Conservation (phyloP, 192 early-diverging fungal genomes). For the Coemansia aciculifera region DNA sequence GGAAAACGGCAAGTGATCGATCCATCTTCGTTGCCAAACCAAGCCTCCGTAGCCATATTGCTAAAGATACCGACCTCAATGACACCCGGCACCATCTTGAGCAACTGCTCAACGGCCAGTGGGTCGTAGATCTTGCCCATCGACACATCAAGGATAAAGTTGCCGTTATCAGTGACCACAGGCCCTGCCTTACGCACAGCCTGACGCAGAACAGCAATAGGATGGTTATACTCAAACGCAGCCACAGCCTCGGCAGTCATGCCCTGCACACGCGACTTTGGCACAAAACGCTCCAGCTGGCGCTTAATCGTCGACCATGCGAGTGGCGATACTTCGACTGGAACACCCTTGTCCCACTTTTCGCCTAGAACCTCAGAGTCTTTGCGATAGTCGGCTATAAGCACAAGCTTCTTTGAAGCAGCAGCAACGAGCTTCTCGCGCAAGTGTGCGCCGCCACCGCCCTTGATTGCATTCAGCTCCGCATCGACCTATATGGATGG, state of each 20-base stretch:
- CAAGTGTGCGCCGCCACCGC: slow-evolving; percentile 91
- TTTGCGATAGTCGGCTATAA: slow-evolving; percentile 92
- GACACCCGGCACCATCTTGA: slow-evolving; percentile 83
- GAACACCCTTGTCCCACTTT: slow-evolving; percentile 88
- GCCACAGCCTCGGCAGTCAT: neutral
- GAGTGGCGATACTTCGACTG: slow-evolving; percentile 87
- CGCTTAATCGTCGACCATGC: slow-evolving; percentile 68
- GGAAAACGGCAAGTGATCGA: slow-evolving; percentile 53
- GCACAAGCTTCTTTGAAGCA: slow-evolving; percentile 76
- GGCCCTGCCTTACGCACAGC: slow-evolving; percentile 88
- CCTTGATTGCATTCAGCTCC: slow-evolving; percentile 90
- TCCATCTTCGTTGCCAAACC: slow-evolving; percentile 83
- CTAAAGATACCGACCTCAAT: slow-evolving; percentile 93
- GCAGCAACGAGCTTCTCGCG: slow-evolving; percentile 92
- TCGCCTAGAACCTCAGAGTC: slow-evolving; percentile 73
- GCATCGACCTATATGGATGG: slow-evolving; percentile 65
- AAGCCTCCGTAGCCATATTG: slow-evolving; percentile 77
- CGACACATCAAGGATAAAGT: slow-evolving; percentile 85
- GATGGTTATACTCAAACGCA: slow-evolving; percentile 38
- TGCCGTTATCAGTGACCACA: slow-evolving; percentile 91
- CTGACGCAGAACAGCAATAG: slow-evolving; percentile 74
- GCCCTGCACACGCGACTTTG: slow-evolving; percentile 9
- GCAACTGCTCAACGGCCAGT: slow-evolving; percentile 44
- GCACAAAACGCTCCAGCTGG: slow-evolving; percentile 52
- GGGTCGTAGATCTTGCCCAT: slow-evolving; percentile 78